Evolutionary conservation across 73 alveolate genomes (phyloP), one percentile per base, ranked within the genome.

Genomic region (Paramecium biaurelia): DNA sequence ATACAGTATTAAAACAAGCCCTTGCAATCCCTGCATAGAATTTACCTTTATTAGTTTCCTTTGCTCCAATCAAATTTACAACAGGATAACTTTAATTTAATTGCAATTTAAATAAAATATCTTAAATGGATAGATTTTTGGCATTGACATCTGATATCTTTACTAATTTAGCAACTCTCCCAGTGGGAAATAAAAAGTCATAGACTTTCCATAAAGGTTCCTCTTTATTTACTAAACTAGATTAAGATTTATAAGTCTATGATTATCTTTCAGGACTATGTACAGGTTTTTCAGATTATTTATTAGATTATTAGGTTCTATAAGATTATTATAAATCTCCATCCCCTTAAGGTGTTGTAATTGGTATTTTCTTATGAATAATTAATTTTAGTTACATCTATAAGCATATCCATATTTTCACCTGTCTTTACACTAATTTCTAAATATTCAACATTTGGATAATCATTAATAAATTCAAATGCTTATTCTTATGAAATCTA

Each of bases 101-200:
- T 28, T 89, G 26, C 32, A 89, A 59, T 72, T 89, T 89, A 45
- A 43, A 43, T 38, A 89, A 42, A 1, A 89, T 63, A 42, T 89
- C 94, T 70, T 76, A 28, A 45, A 89, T 70, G 14, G 84, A 82
- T 12, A 43, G 41, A 70, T 89, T 89, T 24, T 68, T 70, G 5
- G 23, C 45, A 89, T 89, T 9, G 21, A 70, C 57, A 26, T 89
- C 85, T 24, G 87, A 42, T 38, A 89, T 63, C 76, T 89, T 70
- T 11, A 70, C 94, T 35, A 98, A 84, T 74, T 98, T 96, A 21
- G 99, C 99, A 30, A 97, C 92, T 89, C 96, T 97, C 3, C 99
- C 99, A 37, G 98, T 98, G 9, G 99, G 99, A 30, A 98, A 97
- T 41, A 98, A 92, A 92, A 98, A 95, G 90, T 98, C 99, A 92